Conservation (phyloP, 192 early-diverging fungal genomes). For the Podila horticola region DNA sequence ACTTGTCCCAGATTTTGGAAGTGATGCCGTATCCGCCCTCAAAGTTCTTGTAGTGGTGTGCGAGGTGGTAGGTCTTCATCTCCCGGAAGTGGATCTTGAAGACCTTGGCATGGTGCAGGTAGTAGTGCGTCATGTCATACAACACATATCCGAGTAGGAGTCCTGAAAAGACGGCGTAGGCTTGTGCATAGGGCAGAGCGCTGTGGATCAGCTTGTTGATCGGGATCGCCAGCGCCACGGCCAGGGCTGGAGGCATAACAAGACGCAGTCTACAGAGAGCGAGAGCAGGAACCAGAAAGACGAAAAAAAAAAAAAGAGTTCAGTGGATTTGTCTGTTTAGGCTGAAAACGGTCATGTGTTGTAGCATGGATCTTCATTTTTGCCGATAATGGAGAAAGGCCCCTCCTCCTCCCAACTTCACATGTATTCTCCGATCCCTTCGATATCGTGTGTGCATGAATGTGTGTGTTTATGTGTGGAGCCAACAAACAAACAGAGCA, state of each 20-base stretch:
- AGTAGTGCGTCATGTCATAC: slow-evolving; percentile 95
- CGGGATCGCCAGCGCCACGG: slow-evolving; percentile 71
- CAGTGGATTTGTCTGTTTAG: background rate
- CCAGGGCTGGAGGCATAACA: slow-evolving; percentile 97
- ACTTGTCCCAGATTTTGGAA: slow-evolving; percentile 87
- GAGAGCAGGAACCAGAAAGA: background rate
- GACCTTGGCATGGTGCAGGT: slow-evolving; percentile 91
- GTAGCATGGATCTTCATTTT: no score
- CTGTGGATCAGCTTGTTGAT: slow-evolving; percentile 61
- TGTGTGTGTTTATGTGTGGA: background rate
- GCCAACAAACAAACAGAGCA: background rate
- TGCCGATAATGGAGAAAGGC: no score
- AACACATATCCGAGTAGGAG: slow-evolving; percentile 84
- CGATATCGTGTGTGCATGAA: background rate
- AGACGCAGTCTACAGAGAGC: slow-evolving; percentile 79
- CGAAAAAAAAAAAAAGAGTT: background rate
- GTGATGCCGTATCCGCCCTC: slow-evolving; percentile 92
- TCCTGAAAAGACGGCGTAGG: slow-evolving; percentile 79
- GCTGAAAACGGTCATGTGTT: background rate
- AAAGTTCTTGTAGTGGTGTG: slow-evolving; percentile 95
- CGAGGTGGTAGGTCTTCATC: slow-evolving; percentile 95
- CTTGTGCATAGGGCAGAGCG: slow-evolving; percentile 69
- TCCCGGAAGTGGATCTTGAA: slow-evolving; percentile 75
- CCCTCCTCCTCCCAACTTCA: no score
- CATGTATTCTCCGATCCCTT: no score